phyloP scores from a whole-genome alignment of 345 rosid genomes.

The Rubroshorea leprosula region DNA sequence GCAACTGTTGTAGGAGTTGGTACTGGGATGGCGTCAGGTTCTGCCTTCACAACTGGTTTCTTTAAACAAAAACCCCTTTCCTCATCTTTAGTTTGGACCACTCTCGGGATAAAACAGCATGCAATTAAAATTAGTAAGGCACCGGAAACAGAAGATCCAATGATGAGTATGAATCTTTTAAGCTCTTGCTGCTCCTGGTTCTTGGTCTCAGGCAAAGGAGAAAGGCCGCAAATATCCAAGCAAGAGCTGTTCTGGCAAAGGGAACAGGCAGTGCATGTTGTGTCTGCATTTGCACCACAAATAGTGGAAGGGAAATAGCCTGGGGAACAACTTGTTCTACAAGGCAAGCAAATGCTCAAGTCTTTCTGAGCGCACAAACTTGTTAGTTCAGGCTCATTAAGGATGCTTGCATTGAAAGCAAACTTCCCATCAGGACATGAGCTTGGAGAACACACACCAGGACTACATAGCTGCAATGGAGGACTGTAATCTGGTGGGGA shows the following conservation, averaged over 20 bases:
- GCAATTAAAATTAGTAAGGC: constrained; percentile 41
- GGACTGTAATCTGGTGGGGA: constrained; percentile 50
- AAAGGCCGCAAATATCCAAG: constrained; percentile 48
- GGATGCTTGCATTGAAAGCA: constrained; percentile 78
- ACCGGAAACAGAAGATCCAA: constrained; percentile 49
- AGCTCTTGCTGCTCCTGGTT: constrained; percentile 28
- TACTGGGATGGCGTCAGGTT: constrained; percentile 32
- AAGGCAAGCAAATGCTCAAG: constrained; percentile 66
- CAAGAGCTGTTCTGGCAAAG: constrained; percentile 93
- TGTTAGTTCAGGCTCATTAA: constrained; percentile 67
- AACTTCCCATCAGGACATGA: constrained; percentile 52
- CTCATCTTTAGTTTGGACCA: constrained; percentile 31
- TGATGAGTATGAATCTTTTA: constrained; percentile 31
- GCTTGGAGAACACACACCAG: constrained; percentile 61
- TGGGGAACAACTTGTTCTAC: constrained; percentile 67
- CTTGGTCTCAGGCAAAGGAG: constrained; percentile 13
- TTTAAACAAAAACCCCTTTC: constrained; percentile 52
- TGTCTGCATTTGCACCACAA: constrained; percentile 58
- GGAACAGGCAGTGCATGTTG: constrained; percentile 84
- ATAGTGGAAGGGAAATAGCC: constrained; percentile 75
- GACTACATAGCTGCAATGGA: constrained; percentile 84
- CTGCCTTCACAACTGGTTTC: constrained; percentile 45
- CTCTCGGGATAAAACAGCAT: constrained; percentile 42
- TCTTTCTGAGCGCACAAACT: constrained; percentile 58
- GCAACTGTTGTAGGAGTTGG: constrained; percentile 32